These are phyloP conservation scores for Termitomyces sp. DNA, from an alignment of 768 basidiomycete species.

Conservation along the genomic window DNA sequence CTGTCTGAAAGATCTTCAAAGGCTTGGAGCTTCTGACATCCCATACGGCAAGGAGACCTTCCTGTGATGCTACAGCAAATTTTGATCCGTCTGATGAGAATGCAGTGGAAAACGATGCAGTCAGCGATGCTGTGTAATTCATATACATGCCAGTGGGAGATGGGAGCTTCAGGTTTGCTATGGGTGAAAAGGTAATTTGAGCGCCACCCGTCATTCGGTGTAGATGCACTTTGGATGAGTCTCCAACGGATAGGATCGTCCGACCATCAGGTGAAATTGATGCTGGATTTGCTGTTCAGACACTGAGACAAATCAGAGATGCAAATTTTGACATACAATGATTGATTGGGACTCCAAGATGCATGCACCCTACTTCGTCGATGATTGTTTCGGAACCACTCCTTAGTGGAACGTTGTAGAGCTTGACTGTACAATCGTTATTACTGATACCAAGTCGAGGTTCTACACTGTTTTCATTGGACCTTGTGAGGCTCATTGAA, in stretches of 20 bases:
- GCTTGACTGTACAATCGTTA: slow-evolving; percentile 79
- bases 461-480: slow-evolving; percentile 62
- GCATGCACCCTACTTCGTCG: slow-evolving; percentile 48
- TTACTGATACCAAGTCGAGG: slow-evolving; percentile 82
- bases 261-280: slow-evolving; percentile 88
- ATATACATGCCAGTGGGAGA: slow-evolving; percentile 42
- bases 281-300: slow-evolving; percentile 40
- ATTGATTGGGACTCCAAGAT: slow-evolving; percentile 71
- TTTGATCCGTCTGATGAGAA: slow-evolving; percentile 75
- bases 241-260: slow-evolving; percentile 86
- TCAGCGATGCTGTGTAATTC: slow-evolving; percentile 39
- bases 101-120: slow-evolving; percentile 77
- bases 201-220: slow-evolving; percentile 72
- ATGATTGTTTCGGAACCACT: slow-evolving; percentile 37
- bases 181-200: slow-evolving; percentile 57
- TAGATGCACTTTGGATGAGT: slow-evolving; percentile 82
- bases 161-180: slow-evolving; percentile 66
- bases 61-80: slow-evolving; percentile 82
- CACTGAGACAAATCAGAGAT: not conserved
- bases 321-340: slow-evolving; percentile 57
- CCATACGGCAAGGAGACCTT: slow-evolving; percentile 78
- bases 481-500: slow-evolving; percentile 51
- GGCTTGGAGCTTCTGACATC: slow-evolving; percentile 75
- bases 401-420: slow-evolving; percentile 71
- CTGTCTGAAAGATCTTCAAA: slow-evolving; percentile 64